These are phyloP conservation scores for Penicillium canescens DNA, from an alignment of 495 filamentous ascomycete genomes.

Conservation along the genomic window DNA sequence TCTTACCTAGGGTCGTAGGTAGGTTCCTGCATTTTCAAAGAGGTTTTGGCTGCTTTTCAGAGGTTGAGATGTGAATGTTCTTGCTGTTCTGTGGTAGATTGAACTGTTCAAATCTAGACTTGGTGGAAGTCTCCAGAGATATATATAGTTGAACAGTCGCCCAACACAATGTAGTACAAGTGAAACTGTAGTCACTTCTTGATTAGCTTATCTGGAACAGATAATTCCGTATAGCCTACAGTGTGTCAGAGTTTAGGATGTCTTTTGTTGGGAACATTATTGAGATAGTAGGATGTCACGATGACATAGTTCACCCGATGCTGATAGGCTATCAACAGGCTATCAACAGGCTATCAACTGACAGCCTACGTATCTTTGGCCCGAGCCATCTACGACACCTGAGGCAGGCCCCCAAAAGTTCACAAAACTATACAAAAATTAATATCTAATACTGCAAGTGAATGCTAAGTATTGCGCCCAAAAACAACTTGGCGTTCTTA, in stretches of 20 bases:
- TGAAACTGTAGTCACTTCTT: neutral
- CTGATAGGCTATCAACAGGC: constrained; percentile 22
- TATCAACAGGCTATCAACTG: constrained; percentile 15
- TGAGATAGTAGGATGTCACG: neutral
- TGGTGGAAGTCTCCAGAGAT: neutral
- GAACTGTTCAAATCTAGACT: neutral
- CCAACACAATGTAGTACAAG: neutral
- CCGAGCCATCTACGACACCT: no score
- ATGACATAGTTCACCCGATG: no score
- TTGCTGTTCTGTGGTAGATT: neutral
- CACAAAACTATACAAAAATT: no score
- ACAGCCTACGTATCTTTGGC: neutral
- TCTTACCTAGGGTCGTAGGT: constrained; percentile 18
- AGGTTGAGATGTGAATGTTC: neutral
- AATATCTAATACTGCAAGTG: no score
- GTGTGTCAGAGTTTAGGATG: neutral
- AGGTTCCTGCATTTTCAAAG: constrained; percentile 20
- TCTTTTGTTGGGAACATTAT: neutral
- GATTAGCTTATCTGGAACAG: neutral
- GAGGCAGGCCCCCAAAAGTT: no score
- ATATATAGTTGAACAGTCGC: neutral
- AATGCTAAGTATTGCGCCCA: no score
- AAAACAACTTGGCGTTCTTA: no score
- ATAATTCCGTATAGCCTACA: constrained; percentile 6
- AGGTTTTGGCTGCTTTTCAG: neutral